Evolutionary conservation across 2,329 filamentous ascomycete genomes (phyloP), one percentile per base, ranked within the genome.

Genomic region (Fusarium anthophilum): DNA sequence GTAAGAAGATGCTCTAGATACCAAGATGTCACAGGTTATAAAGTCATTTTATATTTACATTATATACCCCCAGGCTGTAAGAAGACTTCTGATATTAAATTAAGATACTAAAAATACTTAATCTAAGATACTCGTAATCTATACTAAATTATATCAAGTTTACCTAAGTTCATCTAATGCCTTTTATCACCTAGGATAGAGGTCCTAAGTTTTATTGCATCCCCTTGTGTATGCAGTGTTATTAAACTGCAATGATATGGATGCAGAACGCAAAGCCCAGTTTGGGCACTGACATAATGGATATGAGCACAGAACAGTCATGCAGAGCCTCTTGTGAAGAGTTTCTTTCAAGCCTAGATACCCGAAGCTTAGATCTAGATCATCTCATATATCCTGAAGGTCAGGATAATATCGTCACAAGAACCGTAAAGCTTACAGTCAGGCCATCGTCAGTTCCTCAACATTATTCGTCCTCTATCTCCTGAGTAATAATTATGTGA

Each of bases 1-100:
- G 66, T 2, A 83, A 79, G 63, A 84, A 83, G 75, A 77, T 73
- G 3, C 35, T 78, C 43, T 83, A 73, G 47, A 37, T 22, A 47
- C 13, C 30, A 18, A 10, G 30, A 44, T 14, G 5, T 12, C n/a
- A 37, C 30, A 26, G 8, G n/a, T 28, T 30, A 57, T 18, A 8
- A 26, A 47, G 22, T 26, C 39, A 47, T 32, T 44, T 13, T 15
- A 45, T 32, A 28, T 39, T 39, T 26, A 18, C 22, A 26, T n/a
- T 24, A 48, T 57, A 35, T 35, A 35, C 14, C 32, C 15, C 32
- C 32, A 17, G 14, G 32, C 14, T 35, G 32, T 35, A 35, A 17
- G 32, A 35, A 35, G 32, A 35, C 32, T 35, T 35, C 32, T 35
- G 32, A 35, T 35, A 17, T 35, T 35, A 35, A 35, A 35, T 35